phyloP scores from a whole-genome alignment of 2,329 filamentous ascomycete species.

The Calycina herbarum region DNA sequence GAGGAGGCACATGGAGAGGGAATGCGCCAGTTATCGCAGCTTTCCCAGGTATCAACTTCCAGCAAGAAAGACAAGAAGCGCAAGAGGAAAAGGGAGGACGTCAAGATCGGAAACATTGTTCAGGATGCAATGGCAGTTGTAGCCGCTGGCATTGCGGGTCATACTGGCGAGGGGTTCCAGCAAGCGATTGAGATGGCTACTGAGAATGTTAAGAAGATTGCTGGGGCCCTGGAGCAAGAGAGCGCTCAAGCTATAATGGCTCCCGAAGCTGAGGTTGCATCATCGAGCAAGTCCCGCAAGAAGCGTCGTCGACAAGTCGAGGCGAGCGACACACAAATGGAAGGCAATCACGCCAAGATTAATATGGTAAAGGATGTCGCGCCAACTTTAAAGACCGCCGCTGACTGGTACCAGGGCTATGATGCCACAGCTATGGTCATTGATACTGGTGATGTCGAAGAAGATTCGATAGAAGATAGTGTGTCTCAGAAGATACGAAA shows the following conservation, averaged over 20 bases:
- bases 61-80: slow-evolving; percentile 6
- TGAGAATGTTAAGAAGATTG: background rate
- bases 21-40: slow-evolving; percentile 1
- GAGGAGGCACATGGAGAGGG: background rate
- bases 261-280: background rate
- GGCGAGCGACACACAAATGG: too few species aligned
- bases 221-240: background rate
- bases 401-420: slow-evolving; percentile 1
- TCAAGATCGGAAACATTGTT: background rate
- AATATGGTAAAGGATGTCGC: background rate
- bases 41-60: background rate
- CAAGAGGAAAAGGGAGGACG: background rate
- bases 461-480: background rate
- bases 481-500: background rate
- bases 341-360: background rate
- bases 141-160: background rate
- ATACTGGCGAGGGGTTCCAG: background rate
- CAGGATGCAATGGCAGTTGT: background rate
- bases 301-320: background rate
- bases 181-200: slow-evolving; percentile 1
- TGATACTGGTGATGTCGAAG: background rate
- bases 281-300: background rate
- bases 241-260: background rate
- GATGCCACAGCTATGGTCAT: slow-evolving; percentile 5
- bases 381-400: background rate